Base-by-base conservation (phyloP, 768 basidiomycete genomes). In the Tricholoma terreum region DNA sequence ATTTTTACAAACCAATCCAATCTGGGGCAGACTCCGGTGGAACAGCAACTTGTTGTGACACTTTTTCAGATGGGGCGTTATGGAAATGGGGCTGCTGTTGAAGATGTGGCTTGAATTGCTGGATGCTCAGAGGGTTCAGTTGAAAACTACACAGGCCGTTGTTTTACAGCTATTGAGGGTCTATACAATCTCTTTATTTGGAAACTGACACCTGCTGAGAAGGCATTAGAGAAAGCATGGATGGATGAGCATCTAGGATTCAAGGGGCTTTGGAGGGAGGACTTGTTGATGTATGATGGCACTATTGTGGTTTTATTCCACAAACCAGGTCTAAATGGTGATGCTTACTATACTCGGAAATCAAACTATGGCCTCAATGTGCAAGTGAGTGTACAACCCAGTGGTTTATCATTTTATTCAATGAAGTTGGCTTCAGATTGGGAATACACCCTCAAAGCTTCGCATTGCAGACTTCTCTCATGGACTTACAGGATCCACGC, bases 291-390 rank as follows among this genome's bases (percentile, higher is more conserved):
- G 63, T 69, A 71, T 33, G 71, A 72, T 56, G 68, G 72, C 6
- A 73, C 69, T 1, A 63, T 71, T 8, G 57, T 74, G 3, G 67
- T 67, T 1, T 58, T 75, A 1, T 70, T 65, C 50, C 55, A 62
- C 9, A 65, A 65, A 36, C 75, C 75, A 1, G 69, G 63, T 0
- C 63, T 62, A 31, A 68, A 69, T 62, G 72, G 75, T 0, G 68
- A 75, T 43, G 68, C 67, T 12, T 77, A 69, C 38, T 78, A 70
- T 61, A 68, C 72, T 38, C 58, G 64, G 2, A 71, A 67, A 53
- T 38, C 38, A 15, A 67, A 67, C 50, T 70, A 69, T 62, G 67
- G 67, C 3, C 49, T 74, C 9, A 71, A 69, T 55, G 56, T 71
- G 19, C 69, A 71, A 65, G 71, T 71, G n/a, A n/a, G n/a, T n/a